These are phyloP conservation scores for Aspergillus biplanus DNA, from an alignment of 495 filamentous ascomycete genomes.

Conservation along the genomic window DNA sequence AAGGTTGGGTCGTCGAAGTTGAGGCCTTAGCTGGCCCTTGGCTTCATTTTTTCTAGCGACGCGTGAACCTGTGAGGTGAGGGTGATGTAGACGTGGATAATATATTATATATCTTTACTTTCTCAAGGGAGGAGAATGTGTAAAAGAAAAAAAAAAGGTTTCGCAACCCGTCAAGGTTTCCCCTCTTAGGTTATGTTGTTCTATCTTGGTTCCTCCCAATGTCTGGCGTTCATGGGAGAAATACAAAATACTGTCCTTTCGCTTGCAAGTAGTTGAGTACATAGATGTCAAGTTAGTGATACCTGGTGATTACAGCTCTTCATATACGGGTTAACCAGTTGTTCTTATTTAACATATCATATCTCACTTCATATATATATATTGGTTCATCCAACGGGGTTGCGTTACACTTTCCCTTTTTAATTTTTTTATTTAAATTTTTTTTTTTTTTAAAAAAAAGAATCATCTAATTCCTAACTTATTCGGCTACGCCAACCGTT, in stretches of 20 bases:
- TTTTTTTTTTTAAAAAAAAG: too few species aligned
- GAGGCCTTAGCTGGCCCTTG: background rate
- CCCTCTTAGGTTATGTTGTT: background rate
- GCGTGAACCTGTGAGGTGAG: too few species aligned
- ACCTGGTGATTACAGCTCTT: background rate
- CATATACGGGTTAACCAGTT: background rate
- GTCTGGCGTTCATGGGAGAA: background rate
- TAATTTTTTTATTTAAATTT: too few species aligned
- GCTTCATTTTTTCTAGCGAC: too few species aligned
- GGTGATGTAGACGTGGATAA: background rate
- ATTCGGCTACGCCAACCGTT: constrained; percentile 53
- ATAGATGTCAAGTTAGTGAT: background rate
- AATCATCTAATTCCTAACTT: constrained; percentile 19
- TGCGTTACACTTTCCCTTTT: too few species aligned
- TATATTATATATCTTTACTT: background rate
- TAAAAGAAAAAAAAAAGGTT: background rate
- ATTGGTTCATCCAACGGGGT: too few species aligned
- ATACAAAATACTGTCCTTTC: background rate
- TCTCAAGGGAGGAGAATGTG: background rate
- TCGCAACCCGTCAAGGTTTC: background rate
- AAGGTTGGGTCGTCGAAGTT: constrained; percentile 23
- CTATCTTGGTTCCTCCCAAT: background rate
- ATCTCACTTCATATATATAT: too few species aligned
- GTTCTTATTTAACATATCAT: too few species aligned
- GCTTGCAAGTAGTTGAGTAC: background rate